Percentiles rank a stretch among this genome's conserved stretches.
These are phyloP conservation scores for Cadophora malorum DNA, from an alignment of 2,329 filamentous ascomycete genomes.

Conservation along the genomic window DNA sequence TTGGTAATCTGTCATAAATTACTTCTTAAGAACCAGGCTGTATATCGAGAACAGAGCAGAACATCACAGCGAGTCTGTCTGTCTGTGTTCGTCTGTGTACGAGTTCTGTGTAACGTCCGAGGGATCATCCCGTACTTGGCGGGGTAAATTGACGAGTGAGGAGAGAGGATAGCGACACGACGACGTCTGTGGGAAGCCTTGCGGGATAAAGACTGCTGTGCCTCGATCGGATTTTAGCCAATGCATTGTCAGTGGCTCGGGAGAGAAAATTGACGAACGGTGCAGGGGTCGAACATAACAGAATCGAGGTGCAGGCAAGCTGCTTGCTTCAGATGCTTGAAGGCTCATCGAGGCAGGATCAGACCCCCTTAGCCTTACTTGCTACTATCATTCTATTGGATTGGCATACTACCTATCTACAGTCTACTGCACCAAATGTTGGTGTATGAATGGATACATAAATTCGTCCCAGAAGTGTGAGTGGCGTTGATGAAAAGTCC, in stretches of 20 bases:
- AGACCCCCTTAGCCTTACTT: background rate
- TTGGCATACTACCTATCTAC: background rate
- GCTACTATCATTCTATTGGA: background rate
- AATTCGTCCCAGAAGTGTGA: no score
- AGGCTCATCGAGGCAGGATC: background rate
- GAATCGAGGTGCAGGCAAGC: background rate
- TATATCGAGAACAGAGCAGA: background rate
- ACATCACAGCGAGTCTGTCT: background rate
- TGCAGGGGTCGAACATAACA: constrained; percentile 8
- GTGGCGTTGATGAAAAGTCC: background rate
- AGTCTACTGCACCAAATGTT: background rate
- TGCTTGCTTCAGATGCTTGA: background rate
- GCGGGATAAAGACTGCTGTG: constrained; percentile 3
- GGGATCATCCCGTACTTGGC: constrained; percentile 7
- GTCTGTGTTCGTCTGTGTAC: constrained; percentile 8
- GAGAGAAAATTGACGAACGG: background rate
- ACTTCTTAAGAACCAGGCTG: background rate
- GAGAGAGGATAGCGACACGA: constrained; percentile 1
- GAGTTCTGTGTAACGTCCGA: constrained; percentile 10
- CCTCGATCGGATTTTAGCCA: constrained; percentile 9
- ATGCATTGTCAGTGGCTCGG: background rate
- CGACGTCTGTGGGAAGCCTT: background rate
- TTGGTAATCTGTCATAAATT: constrained; percentile 4
- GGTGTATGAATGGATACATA: no score
- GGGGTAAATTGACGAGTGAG: constrained; percentile 14